Percentiles rank a stretch among this genome's conserved stretches.
Conservation (phyloP, 495 filamentous ascomycete species). For the Aspergillus heteromorphus region DNA sequence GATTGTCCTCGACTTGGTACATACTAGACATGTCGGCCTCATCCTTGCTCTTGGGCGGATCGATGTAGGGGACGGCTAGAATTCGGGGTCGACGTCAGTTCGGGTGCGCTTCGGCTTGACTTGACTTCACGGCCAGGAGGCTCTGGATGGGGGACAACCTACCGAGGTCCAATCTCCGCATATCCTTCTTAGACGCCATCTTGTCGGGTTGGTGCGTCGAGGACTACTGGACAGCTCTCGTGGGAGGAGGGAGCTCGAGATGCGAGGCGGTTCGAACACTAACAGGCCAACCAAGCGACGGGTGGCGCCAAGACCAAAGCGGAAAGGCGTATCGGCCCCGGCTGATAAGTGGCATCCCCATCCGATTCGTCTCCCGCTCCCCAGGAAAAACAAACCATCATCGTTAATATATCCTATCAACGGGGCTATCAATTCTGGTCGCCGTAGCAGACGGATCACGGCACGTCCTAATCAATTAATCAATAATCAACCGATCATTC, state of each 20-base stretch:
- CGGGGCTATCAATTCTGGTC: not conserved
- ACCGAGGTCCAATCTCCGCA: conserved; percentile 68
- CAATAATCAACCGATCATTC: no score
- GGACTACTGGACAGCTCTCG: not conserved
- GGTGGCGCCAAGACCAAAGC: conserved; percentile 13
- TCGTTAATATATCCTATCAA: not conserved
- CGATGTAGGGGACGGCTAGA: conserved; percentile 59
- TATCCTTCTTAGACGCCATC: conserved; percentile 65
- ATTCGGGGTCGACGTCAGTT: conserved; percentile 15
- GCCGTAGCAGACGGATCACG: no score
- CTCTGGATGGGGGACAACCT: conserved; percentile 21
- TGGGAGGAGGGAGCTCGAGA: not conserved
- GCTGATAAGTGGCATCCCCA: not conserved
- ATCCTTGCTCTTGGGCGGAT: conserved; percentile 50
- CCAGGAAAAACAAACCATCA: not conserved
- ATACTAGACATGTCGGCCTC: conserved; percentile 52
- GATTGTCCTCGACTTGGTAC: conserved; percentile 4
- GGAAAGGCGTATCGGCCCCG: conserved; percentile 1
- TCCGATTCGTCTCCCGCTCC: not conserved
- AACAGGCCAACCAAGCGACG: conserved; percentile 7
- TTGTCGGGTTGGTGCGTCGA: conserved; percentile 4
- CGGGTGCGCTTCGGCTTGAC: not conserved
- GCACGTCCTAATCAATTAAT: no score
- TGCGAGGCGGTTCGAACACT: not conserved
- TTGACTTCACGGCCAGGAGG: not conserved